phyloP scores from a whole-genome alignment of 75 land plant species.

The Larix kaempferi region DNA sequence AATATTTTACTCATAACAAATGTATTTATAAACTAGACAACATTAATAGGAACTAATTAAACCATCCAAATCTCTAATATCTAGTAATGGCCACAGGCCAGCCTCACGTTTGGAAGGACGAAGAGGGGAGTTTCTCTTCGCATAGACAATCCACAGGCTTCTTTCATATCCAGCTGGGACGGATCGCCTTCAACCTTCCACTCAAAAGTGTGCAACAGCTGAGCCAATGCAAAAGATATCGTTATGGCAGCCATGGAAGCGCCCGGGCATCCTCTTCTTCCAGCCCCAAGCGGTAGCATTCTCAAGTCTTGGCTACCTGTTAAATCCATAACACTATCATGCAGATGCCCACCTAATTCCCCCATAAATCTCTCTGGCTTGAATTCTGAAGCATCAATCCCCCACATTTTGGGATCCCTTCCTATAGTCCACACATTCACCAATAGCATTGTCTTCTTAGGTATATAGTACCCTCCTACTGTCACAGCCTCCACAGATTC shows the following conservation, averaged over 20 bases:
- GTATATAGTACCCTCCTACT: background rate
- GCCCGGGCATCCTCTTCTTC: background rate
- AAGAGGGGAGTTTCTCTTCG: background rate
- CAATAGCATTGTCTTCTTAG: background rate
- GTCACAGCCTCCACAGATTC: background rate
- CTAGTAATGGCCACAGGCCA: background rate
- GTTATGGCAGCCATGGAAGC: background rate
- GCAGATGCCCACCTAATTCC: background rate
- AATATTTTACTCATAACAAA: no score
- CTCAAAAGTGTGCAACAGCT: background rate
- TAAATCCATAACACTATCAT: background rate
- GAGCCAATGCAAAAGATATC: background rate
- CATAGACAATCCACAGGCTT: background rate
- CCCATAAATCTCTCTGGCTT: conserved; percentile 6
- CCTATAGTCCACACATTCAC: conserved; percentile 1
- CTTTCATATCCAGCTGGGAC: background rate
- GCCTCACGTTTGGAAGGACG: background rate
- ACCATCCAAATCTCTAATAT: no score
- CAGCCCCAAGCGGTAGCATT: background rate
- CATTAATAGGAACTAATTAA: no score
- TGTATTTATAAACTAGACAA: no score
- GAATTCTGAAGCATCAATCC: background rate
- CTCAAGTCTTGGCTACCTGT: background rate
- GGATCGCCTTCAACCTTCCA: background rate
- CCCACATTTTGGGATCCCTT: conserved; percentile 4